Percentiles rank a stretch among this genome's conserved stretches.
Evolutionary conservation across 768 basidiomycete species (phyloP).

Genomic region (Agaricus subrufescens): DNA sequence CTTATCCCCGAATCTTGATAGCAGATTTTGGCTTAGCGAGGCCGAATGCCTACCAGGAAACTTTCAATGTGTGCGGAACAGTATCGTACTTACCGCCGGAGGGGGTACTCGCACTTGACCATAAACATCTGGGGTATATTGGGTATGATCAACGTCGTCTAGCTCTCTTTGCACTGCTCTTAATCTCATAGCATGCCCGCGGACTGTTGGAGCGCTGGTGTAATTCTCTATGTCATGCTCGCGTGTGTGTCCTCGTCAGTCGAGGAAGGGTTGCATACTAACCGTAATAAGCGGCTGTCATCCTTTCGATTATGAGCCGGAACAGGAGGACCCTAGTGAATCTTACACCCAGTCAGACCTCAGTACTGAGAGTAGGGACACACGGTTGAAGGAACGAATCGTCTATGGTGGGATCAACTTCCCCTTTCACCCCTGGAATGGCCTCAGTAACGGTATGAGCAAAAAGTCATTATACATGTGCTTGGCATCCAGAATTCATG

Average conservation of each 20-base stretch:
- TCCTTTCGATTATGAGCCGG: slow-evolving; percentile 67
- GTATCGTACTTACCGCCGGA: slow-evolving; percentile 84
- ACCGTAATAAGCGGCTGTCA: slow-evolving; percentile 54
- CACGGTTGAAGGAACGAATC: slow-evolving; percentile 60
- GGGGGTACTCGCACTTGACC: slow-evolving; percentile 74
- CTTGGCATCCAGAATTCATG: not conserved
- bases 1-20: slow-evolving; percentile 79
- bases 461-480: not conserved
- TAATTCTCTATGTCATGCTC: slow-evolving; percentile 80
- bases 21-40: slow-evolving; percentile 88
- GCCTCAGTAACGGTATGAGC: slow-evolving; percentile 52
- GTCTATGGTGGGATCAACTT: slow-evolving; percentile 59
- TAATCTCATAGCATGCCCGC: slow-evolving; percentile 63
- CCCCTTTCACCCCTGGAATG: slow-evolving; percentile 46
- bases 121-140: slow-evolving; percentile 65
- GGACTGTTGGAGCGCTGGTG: slow-evolving; percentile 86
- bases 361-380: slow-evolving; percentile 6
- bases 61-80: slow-evolving; percentile 84
- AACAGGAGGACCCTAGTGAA: not conserved
- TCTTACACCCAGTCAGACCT: not conserved
- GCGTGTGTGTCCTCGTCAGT: slow-evolving; percentile 46
- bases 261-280: too few relatives aligned
- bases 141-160: slow-evolving; percentile 27
- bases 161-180: not conserved
- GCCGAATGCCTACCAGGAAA: slow-evolving; percentile 73